Evolutionary conservation across 768 basidiomycete species (phyloP).

Genomic region (Boletus pseudo-olivaceus): DNA sequence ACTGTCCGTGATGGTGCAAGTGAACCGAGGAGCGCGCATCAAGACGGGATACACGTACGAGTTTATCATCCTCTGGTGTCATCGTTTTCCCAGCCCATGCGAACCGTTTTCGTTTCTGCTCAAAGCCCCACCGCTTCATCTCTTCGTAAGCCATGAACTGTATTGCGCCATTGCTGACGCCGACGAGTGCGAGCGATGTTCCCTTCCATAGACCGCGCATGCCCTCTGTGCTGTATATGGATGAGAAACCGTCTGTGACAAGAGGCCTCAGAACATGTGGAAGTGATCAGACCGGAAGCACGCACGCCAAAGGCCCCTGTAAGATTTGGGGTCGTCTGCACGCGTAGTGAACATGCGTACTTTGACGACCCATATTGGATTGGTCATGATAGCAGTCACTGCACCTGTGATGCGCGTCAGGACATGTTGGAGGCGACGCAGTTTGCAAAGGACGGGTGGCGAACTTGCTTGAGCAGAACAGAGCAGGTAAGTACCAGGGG

Average conservation of each 20-base stretch:
- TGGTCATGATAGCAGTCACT: conserved; percentile 89
- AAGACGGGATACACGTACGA: conserved; percentile 50
- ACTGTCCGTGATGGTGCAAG: conserved; percentile 42
- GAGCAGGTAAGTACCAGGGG: conserved; percentile 76
- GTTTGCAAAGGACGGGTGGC: conserved; percentile 39
- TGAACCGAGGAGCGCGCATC: background rate
- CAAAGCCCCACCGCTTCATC: conserved; percentile 88
- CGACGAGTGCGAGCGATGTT: conserved; percentile 82
- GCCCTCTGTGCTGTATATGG: conserved; percentile 73
- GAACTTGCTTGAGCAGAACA: conserved; percentile 96
- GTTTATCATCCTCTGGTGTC: conserved; percentile 74
- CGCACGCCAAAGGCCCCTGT: conserved; percentile 74
- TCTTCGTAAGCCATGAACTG: conserved; percentile 97
- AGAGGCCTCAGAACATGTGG: background rate
- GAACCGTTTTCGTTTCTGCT: conserved; percentile 65
- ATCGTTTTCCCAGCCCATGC: conserved; percentile 60
- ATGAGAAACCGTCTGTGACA: conserved; percentile 61
- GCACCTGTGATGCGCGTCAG: conserved; percentile 57
- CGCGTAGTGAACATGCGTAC: conserved; percentile 93
- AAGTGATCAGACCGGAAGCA: background rate
- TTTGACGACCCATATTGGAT: conserved; percentile 97
- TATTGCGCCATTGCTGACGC: conserved; percentile 90
- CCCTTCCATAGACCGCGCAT: conserved; percentile 80
- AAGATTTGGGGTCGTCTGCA: conserved; percentile 62
- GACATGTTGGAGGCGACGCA: conserved; percentile 4